Conservation (phyloP, 2,329 filamentous ascomycete genomes). For the Pseudocercospora fuligena region DNA sequence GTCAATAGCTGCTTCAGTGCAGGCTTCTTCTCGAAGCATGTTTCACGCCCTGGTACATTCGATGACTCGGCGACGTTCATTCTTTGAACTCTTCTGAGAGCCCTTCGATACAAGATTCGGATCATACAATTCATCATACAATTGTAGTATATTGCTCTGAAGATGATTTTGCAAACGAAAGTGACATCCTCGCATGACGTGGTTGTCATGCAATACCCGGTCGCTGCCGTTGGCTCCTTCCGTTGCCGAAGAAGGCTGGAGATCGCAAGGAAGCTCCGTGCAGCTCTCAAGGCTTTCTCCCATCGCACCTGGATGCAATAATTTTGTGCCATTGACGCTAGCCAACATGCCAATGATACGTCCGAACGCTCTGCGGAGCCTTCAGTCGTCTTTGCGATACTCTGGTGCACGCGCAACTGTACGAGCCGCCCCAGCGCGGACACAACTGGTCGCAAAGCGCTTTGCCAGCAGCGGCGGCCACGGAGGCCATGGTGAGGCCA, state of each 20-base stretch:
- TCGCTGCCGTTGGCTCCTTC: background rate
- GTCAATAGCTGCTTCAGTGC: background rate
- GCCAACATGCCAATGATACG: conserved; percentile 32
- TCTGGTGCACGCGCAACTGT: conserved; percentile 25
- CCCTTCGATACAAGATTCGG: no score
- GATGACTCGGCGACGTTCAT: no score
- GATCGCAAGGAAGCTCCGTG: background rate
- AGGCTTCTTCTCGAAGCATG: background rate
- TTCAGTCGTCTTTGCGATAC: conserved; percentile 28
- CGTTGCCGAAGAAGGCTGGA: conserved; percentile 6
- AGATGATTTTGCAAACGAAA: no score
- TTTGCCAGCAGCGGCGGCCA: conserved; percentile 37
- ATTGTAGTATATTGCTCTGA: no score
- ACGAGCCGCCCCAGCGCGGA: conserved; percentile 28
- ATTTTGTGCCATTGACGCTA: conserved; percentile 22
- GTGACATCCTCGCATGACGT: background rate
- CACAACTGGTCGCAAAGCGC: conserved; percentile 35
- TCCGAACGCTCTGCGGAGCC: conserved; percentile 32
- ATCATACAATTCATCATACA: no score
- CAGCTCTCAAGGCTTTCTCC: background rate
- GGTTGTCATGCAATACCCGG: conserved; percentile 4
- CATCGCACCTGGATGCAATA: background rate
- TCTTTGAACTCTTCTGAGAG: no score
- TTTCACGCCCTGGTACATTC: background rate
- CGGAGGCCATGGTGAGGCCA: conserved; percentile 26